Conservation (phyloP, 2,329 filamentous ascomycete species). For the Cladophialophora immunda region DNA sequence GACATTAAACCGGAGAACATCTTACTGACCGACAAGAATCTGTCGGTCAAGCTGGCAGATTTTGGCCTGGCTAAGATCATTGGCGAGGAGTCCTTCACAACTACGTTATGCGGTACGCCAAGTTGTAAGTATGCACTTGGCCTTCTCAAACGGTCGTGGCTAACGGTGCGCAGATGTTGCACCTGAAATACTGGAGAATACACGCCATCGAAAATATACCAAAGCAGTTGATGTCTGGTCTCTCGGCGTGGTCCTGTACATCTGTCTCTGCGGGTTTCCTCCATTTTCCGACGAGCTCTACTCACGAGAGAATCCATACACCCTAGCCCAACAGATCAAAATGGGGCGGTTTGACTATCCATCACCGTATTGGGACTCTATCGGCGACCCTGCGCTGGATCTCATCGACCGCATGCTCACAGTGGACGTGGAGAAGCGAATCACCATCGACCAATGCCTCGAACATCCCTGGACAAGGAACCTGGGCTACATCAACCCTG, state of each 20-base stretch:
- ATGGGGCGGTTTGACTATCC: conserved; percentile 91
- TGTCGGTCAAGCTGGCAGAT: conserved; percentile 91
- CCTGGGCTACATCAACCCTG: conserved; percentile 61
- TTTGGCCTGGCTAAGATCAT: conserved; percentile 99
- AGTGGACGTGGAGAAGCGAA: conserved; percentile 82
- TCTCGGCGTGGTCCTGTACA: conserved; percentile 95
- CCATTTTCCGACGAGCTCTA: conserved; percentile 96
- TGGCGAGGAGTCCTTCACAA: conserved; percentile 97
- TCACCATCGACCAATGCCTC: conserved; percentile 89
- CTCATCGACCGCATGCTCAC: conserved; percentile 95
- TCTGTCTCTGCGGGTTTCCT: conserved; percentile 94
- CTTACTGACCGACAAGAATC: conserved; percentile 80
- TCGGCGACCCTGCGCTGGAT: conserved; percentile 87
- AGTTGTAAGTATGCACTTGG: conserved; percentile 67
- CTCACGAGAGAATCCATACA: conserved; percentile 82
- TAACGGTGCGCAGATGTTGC: conserved; percentile 72
- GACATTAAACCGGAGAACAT: conserved; percentile 99
- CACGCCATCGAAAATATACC: conserved; percentile 84
- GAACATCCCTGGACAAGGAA: conserved; percentile 85
- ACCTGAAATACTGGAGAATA: conserved; percentile 89
- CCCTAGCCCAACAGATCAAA: conserved; percentile 87
- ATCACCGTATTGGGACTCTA: conserved; percentile 92
- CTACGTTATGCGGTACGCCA: conserved; percentile 93
- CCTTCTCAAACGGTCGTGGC: conserved; percentile 22
- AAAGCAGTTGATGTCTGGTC: conserved; percentile 97